Percentiles rank a stretch among this genome's conserved stretches.
Evolutionary conservation across 495 filamentous ascomycete genomes (phyloP).

Genomic region (Chaetomidium leptoderma): DNA sequence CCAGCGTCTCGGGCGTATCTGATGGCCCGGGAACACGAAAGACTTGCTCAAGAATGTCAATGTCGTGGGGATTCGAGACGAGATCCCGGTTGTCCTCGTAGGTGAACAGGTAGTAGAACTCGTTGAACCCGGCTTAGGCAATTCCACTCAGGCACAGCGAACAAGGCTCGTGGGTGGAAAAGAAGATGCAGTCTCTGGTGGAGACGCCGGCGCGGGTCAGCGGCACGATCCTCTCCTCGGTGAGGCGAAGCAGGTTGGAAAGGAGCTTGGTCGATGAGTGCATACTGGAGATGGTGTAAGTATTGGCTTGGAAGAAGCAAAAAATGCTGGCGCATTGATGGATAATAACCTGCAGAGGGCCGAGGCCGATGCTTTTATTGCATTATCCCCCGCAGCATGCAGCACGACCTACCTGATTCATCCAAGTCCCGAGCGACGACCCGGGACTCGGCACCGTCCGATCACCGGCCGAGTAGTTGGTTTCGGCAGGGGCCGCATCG

Average conservation of each 20-base stretch:
- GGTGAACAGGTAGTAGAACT: conserved; percentile 44
- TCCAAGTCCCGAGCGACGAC: not conserved
- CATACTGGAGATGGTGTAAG: conserved; percentile 16
- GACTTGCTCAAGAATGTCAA: conserved; percentile 40
- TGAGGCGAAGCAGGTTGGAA: conserved; percentile 30
- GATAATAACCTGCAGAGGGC: not conserved
- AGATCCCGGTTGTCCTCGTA: conserved; percentile 42
- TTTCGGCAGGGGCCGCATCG: conserved; percentile 2
- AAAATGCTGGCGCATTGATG: not conserved
- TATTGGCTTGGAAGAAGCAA: not conserved
- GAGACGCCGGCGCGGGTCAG: conserved; percentile 35
- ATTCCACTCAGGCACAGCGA: conserved; percentile 41
- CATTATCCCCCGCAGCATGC: not conserved
- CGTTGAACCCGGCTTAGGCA: conserved; percentile 42
- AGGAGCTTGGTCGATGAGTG: conserved; percentile 30
- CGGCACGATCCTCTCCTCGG: conserved; percentile 33
- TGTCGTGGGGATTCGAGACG: conserved; percentile 41
- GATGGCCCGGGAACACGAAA: conserved; percentile 33
- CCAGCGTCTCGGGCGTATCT: conserved; percentile 26
- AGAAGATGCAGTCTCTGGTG: conserved; percentile 39
- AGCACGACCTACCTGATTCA: too few relatives aligned
- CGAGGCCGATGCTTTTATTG: not conserved
- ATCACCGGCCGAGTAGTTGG: conserved; percentile 7
- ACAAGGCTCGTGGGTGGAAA: conserved; percentile 43
- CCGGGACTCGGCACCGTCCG: not conserved